Percentiles rank a stretch among this genome's conserved stretches.
phyloP scores from a whole-genome alignment of 768 basidiomycete genomes.

The Cubamyces lactineus region DNA sequence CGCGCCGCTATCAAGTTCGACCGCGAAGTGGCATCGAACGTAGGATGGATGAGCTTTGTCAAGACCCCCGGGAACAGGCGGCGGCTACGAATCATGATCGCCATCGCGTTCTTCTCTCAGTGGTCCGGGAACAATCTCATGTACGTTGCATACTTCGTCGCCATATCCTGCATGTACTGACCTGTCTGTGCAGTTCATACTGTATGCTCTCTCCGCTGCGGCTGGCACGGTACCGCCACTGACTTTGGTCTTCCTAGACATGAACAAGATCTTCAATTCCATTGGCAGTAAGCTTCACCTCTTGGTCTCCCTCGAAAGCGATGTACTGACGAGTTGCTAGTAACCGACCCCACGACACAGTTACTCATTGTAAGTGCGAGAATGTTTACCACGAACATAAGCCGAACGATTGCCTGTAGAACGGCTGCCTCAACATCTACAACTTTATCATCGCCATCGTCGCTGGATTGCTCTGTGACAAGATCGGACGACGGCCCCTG shows the following conservation, averaged over 20 bases:
- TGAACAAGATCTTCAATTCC: slow-evolving; percentile 55
- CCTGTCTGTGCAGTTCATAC: slow-evolving; percentile 27
- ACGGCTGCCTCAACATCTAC: slow-evolving; percentile 57
- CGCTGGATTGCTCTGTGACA: slow-evolving; percentile 53
- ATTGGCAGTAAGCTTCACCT: slow-evolving; percentile 47
- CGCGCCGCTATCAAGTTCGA: slow-evolving; percentile 48
- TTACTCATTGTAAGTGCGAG: slow-evolving; percentile 39
- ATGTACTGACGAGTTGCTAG: slow-evolving; percentile 27
- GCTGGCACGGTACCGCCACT: neutral
- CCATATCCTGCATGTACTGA: neutral
- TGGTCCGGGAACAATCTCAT: slow-evolving; percentile 35
- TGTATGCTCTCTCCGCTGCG: slow-evolving; percentile 28
- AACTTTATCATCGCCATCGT: slow-evolving; percentile 57
- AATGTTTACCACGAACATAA: neutral
- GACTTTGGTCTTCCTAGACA: slow-evolving; percentile 33
- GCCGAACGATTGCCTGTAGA: slow-evolving; percentile 35
- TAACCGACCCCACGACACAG: slow-evolving; percentile 50
- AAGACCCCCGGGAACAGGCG: slow-evolving; percentile 54
- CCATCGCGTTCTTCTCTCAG: slow-evolving; percentile 62
- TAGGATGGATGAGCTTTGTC: slow-evolving; percentile 54
- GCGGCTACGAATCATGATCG: slow-evolving; percentile 59
- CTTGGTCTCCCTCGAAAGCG: neutral
- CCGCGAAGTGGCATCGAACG: slow-evolving; percentile 37
- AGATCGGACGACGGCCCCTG: slow-evolving; percentile 51
- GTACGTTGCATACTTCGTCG: slow-evolving; percentile 2